Percentiles rank a stretch among this genome's conserved stretches.
Evolutionary conservation across 371 early-diverging fungal genomes (phyloP).

Genomic region (Rhizomucor pusillus): DNA sequence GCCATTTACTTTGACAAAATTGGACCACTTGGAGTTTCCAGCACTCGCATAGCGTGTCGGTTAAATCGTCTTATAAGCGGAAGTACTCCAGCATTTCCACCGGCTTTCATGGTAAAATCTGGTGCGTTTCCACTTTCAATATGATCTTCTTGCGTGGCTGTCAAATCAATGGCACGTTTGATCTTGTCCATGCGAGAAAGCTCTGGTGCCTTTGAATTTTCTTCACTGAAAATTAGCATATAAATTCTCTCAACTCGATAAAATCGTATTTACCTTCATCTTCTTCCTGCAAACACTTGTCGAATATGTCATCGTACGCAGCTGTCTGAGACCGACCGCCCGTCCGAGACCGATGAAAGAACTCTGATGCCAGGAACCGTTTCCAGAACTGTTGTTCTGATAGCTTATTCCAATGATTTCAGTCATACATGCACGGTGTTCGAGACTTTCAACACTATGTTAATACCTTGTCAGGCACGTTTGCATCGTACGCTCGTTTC

Average conservation of each 20-base stretch:
- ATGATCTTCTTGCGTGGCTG: constrained; percentile 80
- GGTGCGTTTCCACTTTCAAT: constrained; percentile 76
- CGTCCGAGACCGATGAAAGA: constrained; percentile 81
- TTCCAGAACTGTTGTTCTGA: constrained; percentile 88
- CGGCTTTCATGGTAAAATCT: constrained; percentile 88
- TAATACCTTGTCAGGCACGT: constrained; percentile 79
- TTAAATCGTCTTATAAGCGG: constrained; percentile 88
- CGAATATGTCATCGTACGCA: constrained; percentile 81
- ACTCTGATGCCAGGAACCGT: constrained; percentile 80
- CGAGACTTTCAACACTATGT: background rate
- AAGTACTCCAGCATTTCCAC: constrained; percentile 60
- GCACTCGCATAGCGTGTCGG: constrained; percentile 84
- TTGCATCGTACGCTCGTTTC: constrained; percentile 77
- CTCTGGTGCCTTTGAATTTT: constrained; percentile 49
- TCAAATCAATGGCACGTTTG: constrained; percentile 74
- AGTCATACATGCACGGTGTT: background rate
- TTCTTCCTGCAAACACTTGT: constrained; percentile 77
- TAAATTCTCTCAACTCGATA: background rate
- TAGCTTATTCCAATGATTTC: constrained; percentile 31
- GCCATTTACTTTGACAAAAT: constrained; percentile 21
- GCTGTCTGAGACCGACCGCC: constrained; percentile 56
- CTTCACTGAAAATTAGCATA: constrained; percentile 8
- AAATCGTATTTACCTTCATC: constrained; percentile 54
- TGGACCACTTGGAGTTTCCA: constrained; percentile 39
- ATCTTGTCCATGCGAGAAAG: constrained; percentile 54